Conservation (phyloP, 2,329 filamentous ascomycete species). For the Cladosporium halotolerans region DNA sequence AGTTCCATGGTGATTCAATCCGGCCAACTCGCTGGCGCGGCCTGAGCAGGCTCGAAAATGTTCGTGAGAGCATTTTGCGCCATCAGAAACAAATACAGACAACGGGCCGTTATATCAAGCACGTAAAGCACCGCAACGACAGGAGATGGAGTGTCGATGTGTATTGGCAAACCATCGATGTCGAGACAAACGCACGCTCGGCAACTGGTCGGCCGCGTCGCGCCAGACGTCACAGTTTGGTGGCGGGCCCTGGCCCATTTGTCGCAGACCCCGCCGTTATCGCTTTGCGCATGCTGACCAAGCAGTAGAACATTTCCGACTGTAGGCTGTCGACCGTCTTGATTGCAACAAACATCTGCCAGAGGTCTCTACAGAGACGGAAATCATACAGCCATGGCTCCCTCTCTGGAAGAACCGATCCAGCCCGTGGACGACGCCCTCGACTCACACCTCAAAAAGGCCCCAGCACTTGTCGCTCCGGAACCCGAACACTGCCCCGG, state of each 20-base stretch:
- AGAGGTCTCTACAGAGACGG: neutral
- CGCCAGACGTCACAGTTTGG: neutral
- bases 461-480: slow-evolving; percentile 82
- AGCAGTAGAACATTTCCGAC: neutral
- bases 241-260: neutral
- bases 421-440: slow-evolving; percentile 52
- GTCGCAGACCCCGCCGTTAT: slow-evolving; percentile 7
- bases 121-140: too few species aligned
- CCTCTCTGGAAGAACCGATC: slow-evolving; percentile 67
- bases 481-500: slow-evolving; percentile 95
- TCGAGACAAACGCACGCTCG: too few species aligned
- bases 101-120: too few species aligned
- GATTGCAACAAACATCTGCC: neutral
- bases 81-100: slow-evolving; percentile 2
- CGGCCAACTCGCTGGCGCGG: neutral
- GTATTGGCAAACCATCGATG: too few species aligned
- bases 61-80: slow-evolving; percentile 14
- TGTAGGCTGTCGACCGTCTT: neutral
- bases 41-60: neutral
- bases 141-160: too few species aligned
- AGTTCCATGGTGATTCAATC: neutral
- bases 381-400: slow-evolving; percentile 59
- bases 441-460: slow-evolving; percentile 66
- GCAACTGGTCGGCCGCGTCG: too few species aligned
- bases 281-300: slow-evolving; percentile 7